Evolutionary conservation across 1,139 yeast species (phyloP).

Genomic region (Pichia inconspicua): DNA sequence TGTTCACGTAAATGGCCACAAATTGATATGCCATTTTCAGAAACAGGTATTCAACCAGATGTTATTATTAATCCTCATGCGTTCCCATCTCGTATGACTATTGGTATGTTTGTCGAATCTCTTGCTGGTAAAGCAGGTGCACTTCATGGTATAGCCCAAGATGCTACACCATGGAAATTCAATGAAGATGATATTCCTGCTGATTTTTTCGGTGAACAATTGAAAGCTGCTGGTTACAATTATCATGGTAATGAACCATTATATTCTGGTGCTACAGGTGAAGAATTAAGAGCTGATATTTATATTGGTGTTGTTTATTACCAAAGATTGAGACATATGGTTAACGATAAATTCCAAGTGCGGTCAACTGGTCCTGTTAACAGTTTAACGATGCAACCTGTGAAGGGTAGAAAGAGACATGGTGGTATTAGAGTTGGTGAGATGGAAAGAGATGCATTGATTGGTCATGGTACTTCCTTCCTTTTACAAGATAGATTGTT

Average conservation of each 20-base stretch:
- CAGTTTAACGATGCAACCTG: conserved; percentile 97
- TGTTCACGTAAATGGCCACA: conserved; percentile 98
- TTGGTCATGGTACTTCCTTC: conserved; percentile 98
- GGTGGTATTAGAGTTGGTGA: conserved; percentile 99
- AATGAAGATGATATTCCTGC: conserved; percentile 93
- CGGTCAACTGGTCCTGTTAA: conserved; percentile 98
- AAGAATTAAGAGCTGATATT: conserved; percentile 90
- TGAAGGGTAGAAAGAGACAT: conserved; percentile 95
- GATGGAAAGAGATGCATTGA: conserved; percentile 98
- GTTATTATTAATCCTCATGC: conserved; percentile 97
- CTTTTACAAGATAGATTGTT: conserved; percentile 88
- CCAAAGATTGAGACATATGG: conserved; percentile 99
- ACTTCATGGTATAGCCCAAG: conserved; percentile 94
- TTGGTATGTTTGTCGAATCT: conserved; percentile 98
- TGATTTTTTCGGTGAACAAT: conserved; percentile 92
- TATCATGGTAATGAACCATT: conserved; percentile 98
- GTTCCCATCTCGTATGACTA: conserved; percentile 99
- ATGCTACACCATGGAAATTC: conserved; percentile 94
- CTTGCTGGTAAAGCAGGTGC: conserved; percentile 98
- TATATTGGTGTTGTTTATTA: conserved; percentile 95
- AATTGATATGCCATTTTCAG: conserved; percentile 94
- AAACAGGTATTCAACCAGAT: conserved; percentile 94
- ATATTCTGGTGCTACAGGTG: conserved; percentile 99
- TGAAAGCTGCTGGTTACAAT: conserved; percentile 81
- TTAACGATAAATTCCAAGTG: conserved; percentile 97